Evolutionary conservation across 768 basidiomycete species (phyloP).

Genomic region (Kwoniella sp.): DNA sequence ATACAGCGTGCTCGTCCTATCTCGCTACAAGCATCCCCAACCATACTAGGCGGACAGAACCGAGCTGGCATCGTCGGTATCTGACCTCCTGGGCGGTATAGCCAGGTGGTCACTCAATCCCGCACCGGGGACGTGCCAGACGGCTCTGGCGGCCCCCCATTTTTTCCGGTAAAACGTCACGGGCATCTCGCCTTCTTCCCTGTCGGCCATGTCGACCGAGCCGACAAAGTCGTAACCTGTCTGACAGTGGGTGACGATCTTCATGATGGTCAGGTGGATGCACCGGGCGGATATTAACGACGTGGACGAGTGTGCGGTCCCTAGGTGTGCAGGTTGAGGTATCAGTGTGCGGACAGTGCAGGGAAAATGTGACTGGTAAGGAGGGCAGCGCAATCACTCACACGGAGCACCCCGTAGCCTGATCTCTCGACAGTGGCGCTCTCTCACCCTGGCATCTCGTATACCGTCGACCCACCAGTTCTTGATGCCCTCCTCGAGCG

Average conservation of each 20-base stretch:
- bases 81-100: too few relatives aligned
- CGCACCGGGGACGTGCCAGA: too few relatives aligned
- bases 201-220: conserved; percentile 39
- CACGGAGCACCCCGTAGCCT: conserved; percentile 35
- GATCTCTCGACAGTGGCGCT: conserved; percentile 42
- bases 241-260: conserved; percentile 27
- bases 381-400: conserved; percentile 18
- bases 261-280: conserved; percentile 42
- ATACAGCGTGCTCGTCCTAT: too few relatives aligned
- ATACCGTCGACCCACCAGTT: conserved; percentile 36
- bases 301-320: conserved; percentile 37
- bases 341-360: neutral
- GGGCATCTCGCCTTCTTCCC: conserved; percentile 41
- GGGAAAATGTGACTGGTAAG: too few relatives aligned
- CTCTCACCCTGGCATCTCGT: conserved; percentile 33
- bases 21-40: too few relatives aligned
- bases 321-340: conserved; percentile 10
- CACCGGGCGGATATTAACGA: conserved; percentile 36
- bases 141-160: too few relatives aligned
- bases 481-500: conserved; percentile 37
- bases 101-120: too few relatives aligned
- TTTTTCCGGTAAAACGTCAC: conserved; percentile 32
- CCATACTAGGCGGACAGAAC: too few relatives aligned
- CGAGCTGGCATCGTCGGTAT: too few relatives aligned
- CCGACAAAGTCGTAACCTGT: conserved; percentile 41